A percentile compares a stretch with the other conserved stretches of the same genome.
These are phyloP conservation scores for Trichoderma lentiforme DNA, from an alignment of 2,329 filamentous ascomycete genomes.

Conservation along the genomic window DNA sequence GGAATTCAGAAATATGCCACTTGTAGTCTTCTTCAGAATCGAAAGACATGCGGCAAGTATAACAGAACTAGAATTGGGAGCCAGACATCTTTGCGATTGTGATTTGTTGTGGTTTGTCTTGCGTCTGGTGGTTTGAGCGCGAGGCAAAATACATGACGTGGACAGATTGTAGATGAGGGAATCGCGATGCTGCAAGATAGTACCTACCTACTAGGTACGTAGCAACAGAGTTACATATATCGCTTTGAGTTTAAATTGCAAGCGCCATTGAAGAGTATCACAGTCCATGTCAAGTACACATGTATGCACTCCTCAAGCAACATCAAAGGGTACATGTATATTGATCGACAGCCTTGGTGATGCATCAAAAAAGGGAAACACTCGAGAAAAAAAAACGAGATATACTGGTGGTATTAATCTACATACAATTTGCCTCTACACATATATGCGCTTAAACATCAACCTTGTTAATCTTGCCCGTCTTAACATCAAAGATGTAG, in stretches of 20 bases:
- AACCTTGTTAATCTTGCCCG: constrained; percentile 50
- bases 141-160: not conserved
- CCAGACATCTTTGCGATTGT: not conserved
- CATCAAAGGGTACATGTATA: not conserved
- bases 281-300: not conserved
- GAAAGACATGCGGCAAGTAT: constrained; percentile 12
- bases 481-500: constrained; percentile 77
- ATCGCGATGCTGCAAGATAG: not conserved
- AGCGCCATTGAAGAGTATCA: not conserved
- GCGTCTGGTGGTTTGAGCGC: not conserved
- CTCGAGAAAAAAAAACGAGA: not conserved
- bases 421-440: not conserved
- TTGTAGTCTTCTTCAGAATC: not conserved
- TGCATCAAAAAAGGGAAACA: not conserved
- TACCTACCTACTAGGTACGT: too few relatives aligned
- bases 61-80: not conserved
- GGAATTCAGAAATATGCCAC: constrained; percentile 13
- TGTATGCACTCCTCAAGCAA: not conserved
- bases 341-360: not conserved
- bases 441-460: not conserved
- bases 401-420: not conserved
- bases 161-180: not conserved
- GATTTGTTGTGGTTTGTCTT: not conserved
- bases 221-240: not conserved
- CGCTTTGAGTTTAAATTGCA: not conserved